These are phyloP conservation scores for Lachnellula willkommii DNA, from an alignment of 2,329 filamentous ascomycete genomes.

Conservation along the genomic window DNA sequence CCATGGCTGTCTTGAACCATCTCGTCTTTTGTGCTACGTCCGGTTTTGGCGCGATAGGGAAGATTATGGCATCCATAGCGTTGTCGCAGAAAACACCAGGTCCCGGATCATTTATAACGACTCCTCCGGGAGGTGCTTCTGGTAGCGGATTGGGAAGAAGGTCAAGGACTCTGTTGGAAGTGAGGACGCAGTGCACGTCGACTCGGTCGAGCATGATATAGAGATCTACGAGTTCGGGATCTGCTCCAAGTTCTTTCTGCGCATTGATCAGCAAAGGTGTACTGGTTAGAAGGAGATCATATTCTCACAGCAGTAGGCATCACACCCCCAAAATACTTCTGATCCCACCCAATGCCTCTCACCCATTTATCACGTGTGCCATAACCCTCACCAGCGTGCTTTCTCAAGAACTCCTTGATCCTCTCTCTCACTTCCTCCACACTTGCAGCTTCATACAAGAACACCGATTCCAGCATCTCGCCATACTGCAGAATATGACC, in stretches of 20 bases:
- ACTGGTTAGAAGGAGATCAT: constrained; percentile 36
- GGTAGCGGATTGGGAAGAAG: constrained; percentile 48
- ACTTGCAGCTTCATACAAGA: constrained; percentile 55
- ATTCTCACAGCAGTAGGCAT: constrained; percentile 54
- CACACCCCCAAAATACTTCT: constrained; percentile 52
- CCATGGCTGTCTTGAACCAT: constrained; percentile 57
- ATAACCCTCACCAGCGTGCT: constrained; percentile 46
- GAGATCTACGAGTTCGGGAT: constrained; percentile 46
- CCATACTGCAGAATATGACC: constrained; percentile 62
- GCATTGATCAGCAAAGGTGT: constrained; percentile 23
- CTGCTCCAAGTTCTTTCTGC: constrained; percentile 49
- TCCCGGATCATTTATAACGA: constrained; percentile 55
- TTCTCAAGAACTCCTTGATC: constrained; percentile 46
- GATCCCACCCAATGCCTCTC: constrained; percentile 66
- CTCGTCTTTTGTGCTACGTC: constrained; percentile 45
- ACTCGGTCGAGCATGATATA: constrained; percentile 67
- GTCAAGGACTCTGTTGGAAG: constrained; percentile 57
- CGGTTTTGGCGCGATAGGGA: constrained; percentile 52
- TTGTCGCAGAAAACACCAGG: constrained; percentile 70
- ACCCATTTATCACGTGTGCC: constrained; percentile 52
- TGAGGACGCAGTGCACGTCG: constrained; percentile 66
- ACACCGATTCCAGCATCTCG: constrained; percentile 61
- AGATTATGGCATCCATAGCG: constrained; percentile 56
- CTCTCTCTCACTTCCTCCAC: constrained; percentile 50
- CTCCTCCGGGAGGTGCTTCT: constrained; percentile 54